phyloP scores from a whole-genome alignment of 306 rosid species.

The Coriaria nepalensis region DNA sequence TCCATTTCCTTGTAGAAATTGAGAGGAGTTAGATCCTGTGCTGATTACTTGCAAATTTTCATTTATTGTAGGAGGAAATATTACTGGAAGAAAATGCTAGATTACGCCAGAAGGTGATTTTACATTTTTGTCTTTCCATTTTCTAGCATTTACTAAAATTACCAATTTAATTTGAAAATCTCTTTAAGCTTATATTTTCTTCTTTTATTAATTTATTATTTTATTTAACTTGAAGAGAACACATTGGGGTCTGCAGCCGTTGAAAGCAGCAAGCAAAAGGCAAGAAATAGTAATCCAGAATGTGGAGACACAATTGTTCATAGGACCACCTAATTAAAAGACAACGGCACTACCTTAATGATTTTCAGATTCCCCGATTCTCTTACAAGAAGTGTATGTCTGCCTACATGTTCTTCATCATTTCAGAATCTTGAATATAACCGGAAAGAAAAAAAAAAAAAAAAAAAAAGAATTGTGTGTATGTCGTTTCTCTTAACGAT shows the following conservation, averaged over 20 bases:
- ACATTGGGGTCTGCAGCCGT: conserved; percentile 9
- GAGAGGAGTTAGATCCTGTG: too few species aligned
- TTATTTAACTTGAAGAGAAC: too few species aligned
- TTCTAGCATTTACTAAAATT: neutral
- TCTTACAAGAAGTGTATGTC: too few species aligned
- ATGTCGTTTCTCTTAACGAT: too few species aligned
- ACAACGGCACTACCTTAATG: neutral
- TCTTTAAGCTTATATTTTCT: too few species aligned
- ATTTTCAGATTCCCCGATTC: neutral
- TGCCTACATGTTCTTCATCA: too few species aligned
- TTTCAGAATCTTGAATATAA: too few species aligned
- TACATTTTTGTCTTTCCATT: neutral
- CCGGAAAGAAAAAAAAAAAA: too few species aligned
- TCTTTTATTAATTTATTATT: too few species aligned
- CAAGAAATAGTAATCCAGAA: conserved; percentile 15
- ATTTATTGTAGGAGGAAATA: conserved; percentile 35
- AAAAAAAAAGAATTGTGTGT: too few species aligned
- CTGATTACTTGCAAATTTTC: neutral
- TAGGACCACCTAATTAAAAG: conserved; percentile 43
- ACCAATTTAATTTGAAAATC: neutral
- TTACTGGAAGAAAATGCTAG: conserved; percentile 45
- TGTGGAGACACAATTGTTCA: conserved; percentile 71
- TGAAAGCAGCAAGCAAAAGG: conserved; percentile 2
- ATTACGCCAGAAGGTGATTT: conserved; percentile 36
- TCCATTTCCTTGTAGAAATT: neutral